Percentiles rank a stretch among this genome's conserved stretches.
phyloP scores from a whole-genome alignment of 2,329 filamentous ascomycete genomes.

The Trichoderma afroharzianum region DNA sequence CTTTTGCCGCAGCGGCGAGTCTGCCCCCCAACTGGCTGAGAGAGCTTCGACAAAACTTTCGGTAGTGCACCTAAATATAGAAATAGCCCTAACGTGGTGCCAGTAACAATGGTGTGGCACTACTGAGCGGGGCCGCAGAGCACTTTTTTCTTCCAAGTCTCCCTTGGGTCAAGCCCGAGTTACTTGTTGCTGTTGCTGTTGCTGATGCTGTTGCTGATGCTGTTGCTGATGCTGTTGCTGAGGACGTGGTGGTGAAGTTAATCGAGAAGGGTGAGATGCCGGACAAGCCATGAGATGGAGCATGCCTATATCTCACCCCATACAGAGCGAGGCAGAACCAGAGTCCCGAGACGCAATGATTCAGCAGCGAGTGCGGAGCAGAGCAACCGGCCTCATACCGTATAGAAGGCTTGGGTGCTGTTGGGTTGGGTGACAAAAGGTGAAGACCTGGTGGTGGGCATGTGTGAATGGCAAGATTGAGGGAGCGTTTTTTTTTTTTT shows the following conservation, averaged over 20 bases:
- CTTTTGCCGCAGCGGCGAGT: background rate
- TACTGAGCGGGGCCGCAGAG: slow-evolving; percentile 5
- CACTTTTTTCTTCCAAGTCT: background rate
- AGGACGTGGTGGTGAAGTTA: background rate
- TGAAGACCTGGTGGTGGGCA: background rate
- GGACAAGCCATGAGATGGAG: background rate
- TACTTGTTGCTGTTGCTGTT: background rate
- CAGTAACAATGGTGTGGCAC: slow-evolving; percentile 7
- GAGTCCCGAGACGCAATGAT: background rate
- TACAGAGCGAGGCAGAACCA: background rate
- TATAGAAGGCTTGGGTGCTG: background rate
- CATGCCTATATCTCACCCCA: background rate
- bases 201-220: background rate
- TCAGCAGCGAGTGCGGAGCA: background rate
- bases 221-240: background rate
- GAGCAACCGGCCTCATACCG: background rate
- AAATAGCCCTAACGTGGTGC: slow-evolving; percentile 7
- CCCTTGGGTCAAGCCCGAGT: background rate
- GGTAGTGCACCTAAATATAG: slow-evolving; percentile 15
- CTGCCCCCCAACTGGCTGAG: slow-evolving; percentile 5
- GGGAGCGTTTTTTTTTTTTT: background rate
- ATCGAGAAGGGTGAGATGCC: background rate
- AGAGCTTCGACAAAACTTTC: slow-evolving; percentile 14
- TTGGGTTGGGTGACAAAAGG: background rate
- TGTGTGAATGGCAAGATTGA: background rate